phyloP scores from a whole-genome alignment of 139 green algal genomes.

The Pleodorina starrii region DNA sequence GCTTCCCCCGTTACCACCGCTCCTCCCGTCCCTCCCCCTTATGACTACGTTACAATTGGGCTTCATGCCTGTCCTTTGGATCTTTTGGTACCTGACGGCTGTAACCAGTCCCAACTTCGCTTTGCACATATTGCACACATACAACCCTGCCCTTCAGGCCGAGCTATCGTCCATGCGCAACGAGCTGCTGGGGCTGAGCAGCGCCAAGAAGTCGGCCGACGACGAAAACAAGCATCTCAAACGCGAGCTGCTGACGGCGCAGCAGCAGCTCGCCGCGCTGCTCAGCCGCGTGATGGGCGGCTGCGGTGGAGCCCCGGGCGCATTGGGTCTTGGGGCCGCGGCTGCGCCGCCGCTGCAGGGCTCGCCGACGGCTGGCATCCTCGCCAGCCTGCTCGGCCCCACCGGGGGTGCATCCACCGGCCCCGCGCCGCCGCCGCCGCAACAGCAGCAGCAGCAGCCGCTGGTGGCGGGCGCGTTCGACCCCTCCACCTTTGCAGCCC shows the following conservation, averaged over 20 bases:
- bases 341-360: not conserved
- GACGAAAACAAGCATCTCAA: slow-evolving; percentile 34
- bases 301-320: not conserved
- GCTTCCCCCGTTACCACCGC: too few relatives aligned
- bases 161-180: slow-evolving; percentile 18
- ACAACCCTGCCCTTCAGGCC: slow-evolving; percentile 4
- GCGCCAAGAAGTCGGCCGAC: slow-evolving; percentile 24
- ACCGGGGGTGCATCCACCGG: not conserved
- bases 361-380: not conserved
- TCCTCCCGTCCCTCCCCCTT: too few relatives aligned
- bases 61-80: too few relatives aligned
- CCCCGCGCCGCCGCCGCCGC: not conserved
- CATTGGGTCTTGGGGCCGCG: not conserved
- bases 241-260: slow-evolving; percentile 20
- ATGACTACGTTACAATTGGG: too few relatives aligned
- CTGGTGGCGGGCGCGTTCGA: slow-evolving; percentile 16
- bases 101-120: too few relatives aligned
- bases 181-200: slow-evolving; percentile 8
- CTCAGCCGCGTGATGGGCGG: not conserved
- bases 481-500: not conserved
- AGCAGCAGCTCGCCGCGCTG: slow-evolving; percentile 35
- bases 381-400: not conserved
- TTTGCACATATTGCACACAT: too few relatives aligned
- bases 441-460: too few relatives aligned
- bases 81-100: too few relatives aligned